A percentile compares a stretch with the other conserved stretches of the same genome.
phyloP scores from a whole-genome alignment of 2,329 filamentous ascomycete species.

The Neodidymelliopsis sp. region DNA sequence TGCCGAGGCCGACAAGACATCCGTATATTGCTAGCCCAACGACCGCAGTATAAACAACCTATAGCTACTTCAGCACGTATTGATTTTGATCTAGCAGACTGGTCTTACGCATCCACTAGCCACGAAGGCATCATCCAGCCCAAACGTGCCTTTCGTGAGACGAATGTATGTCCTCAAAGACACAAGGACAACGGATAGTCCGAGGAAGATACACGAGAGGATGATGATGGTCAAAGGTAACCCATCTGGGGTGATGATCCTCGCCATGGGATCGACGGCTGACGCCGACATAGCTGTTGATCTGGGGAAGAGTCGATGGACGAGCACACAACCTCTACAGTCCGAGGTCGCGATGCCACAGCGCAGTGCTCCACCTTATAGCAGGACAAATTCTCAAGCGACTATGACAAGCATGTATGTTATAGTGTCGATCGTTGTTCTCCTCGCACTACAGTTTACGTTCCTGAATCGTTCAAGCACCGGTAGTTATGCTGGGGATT shows the following conservation, averaged over 20 bases:
- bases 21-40: conserved; percentile 26
- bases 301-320: conserved; percentile 9
- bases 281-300: conserved; percentile 11
- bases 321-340: neutral
- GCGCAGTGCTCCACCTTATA: conserved; percentile 11
- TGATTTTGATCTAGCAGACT: neutral
- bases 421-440: conserved; percentile 12
- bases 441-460: neutral
- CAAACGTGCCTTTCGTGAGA: conserved; percentile 24
- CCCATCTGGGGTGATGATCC: conserved; percentile 23
- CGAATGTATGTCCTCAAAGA: conserved; percentile 28
- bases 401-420: conserved; percentile 8
- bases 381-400: neutral
- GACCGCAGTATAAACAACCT: conserved; percentile 25
- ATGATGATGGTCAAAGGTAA: conserved; percentile 29
- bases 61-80: neutral
- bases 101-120: conserved; percentile 22
- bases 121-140: conserved; percentile 29
- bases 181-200: conserved; percentile 24
- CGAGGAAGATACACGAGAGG: conserved; percentile 23
- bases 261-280: conserved; percentile 21
- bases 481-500: neutral
- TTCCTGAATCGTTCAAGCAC: conserved; percentile 9
- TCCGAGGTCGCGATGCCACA: conserved; percentile 1
- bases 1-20: conserved; percentile 27